Percentiles rank a stretch among this genome's conserved stretches.
Evolutionary conservation across 2,329 filamentous ascomycete species (phyloP).

Genomic region (Colletotrichum simmondsii): DNA sequence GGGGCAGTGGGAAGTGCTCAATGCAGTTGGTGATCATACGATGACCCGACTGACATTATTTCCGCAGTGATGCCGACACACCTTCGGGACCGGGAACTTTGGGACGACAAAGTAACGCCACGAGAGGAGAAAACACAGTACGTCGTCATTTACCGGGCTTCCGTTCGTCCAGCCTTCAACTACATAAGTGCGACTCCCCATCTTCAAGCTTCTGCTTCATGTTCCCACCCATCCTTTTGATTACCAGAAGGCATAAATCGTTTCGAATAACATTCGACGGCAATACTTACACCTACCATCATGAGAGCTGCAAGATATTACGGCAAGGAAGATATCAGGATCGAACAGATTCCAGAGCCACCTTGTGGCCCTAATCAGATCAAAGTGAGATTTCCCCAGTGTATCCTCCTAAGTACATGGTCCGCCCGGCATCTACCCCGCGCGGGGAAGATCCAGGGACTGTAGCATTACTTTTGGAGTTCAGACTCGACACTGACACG

Average conservation of each 20-base stretch:
- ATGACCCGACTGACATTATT: conserved; percentile 14
- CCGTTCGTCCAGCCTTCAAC: background rate
- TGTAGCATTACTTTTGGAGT: conserved; percentile 9
- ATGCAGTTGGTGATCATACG: conserved; percentile 10
- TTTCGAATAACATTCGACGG: background rate
- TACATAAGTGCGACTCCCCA: background rate
- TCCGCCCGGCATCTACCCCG: background rate
- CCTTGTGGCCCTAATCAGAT: conserved; percentile 62
- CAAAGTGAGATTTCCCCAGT: conserved; percentile 29
- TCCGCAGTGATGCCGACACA: conserved; percentile 3
- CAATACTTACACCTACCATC: background rate
- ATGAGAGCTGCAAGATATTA: conserved; percentile 68
- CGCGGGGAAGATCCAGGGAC: background rate
- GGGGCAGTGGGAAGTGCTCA: background rate
- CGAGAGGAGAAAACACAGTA: conserved; percentile 5
- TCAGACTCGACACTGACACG: background rate
- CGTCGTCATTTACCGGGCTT: conserved; percentile 3
- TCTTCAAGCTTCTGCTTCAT: background rate
- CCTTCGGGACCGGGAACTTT: background rate
- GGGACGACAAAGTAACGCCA: conserved; percentile 22
- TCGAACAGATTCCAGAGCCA: conserved; percentile 61
- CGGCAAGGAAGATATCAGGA: conserved; percentile 64
- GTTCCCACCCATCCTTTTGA: background rate
- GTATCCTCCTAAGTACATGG: background rate
- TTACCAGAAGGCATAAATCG: background rate